A percentile compares a stretch with the other conserved stretches of the same genome.
Evolutionary conservation across 2,329 filamentous ascomycete genomes (phyloP).

Genomic region (Cadophora gregata): DNA sequence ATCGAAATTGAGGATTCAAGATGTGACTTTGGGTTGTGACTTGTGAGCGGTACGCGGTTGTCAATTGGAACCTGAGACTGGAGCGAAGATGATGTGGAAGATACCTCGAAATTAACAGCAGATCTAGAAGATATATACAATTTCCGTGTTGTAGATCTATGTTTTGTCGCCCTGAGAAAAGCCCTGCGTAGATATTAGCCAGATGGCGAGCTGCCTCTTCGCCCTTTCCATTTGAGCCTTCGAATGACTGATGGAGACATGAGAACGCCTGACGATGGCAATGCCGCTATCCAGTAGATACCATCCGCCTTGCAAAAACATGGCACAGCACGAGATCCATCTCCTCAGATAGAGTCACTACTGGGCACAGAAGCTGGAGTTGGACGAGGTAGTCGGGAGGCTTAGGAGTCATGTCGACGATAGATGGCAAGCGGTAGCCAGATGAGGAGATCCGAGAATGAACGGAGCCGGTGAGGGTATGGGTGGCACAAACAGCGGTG

Average conservation of each 20-base stretch:
- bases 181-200: too few relatives aligned
- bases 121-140: not conserved
- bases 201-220: not conserved
- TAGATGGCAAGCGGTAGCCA: not conserved
- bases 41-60: too few relatives aligned
- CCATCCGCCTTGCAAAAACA: not conserved
- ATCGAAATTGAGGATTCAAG: too few relatives aligned
- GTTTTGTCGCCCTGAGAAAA: not conserved
- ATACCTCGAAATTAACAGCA: not conserved
- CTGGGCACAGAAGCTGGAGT: not conserved
- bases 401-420: not conserved
- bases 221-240: not conserved
- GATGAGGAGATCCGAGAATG: not conserved
- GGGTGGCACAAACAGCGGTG: not conserved
- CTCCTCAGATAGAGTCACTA: not conserved
- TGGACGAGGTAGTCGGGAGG: not conserved
- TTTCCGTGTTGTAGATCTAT: not conserved
- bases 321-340: not conserved
- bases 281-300: not conserved
- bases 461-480: not conserved
- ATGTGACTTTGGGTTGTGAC: too few relatives aligned
- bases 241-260: not conserved
- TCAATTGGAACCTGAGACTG: too few relatives aligned
- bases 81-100: too few relatives aligned
- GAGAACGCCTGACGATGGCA: slow-evolving; percentile 1